These are phyloP conservation scores for Picochlorum sp. DNA, from an alignment of 139 green algal species.

Conservation along the genomic window DNA sequence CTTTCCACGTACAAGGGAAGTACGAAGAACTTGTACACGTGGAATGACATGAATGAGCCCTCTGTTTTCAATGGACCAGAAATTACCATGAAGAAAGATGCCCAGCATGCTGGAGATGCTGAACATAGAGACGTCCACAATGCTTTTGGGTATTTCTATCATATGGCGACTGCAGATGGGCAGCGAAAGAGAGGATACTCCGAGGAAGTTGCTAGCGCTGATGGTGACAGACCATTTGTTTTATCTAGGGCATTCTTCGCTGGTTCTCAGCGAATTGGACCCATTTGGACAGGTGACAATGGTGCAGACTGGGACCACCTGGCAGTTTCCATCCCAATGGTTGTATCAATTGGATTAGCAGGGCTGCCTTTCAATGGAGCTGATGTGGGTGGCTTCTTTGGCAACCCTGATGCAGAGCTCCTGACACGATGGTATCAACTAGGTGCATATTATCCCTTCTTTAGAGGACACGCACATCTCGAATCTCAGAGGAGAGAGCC, in stretches of 20 bases:
- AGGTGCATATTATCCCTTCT: slow-evolving; percentile 95
- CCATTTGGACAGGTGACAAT: slow-evolving; percentile 99
- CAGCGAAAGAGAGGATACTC: slow-evolving; percentile 33
- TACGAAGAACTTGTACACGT: slow-evolving; percentile 91
- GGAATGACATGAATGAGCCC: slow-evolving; percentile 99
- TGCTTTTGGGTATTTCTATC: slow-evolving; percentile 87
- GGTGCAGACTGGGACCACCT: slow-evolving; percentile 68
- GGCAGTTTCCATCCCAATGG: slow-evolving; percentile 83
- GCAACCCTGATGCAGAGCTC: slow-evolving; percentile 91
- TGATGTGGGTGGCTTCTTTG: slow-evolving; percentile 98
- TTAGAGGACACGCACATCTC: slow-evolving; percentile 91
- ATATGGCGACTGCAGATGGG: slow-evolving; percentile 64
- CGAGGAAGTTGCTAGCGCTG: slow-evolving; percentile 5
- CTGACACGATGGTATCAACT: slow-evolving; percentile 92
- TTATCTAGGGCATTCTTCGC: slow-evolving; percentile 92
- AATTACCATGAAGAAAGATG: slow-evolving; percentile 92
- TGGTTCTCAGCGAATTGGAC: slow-evolving; percentile 73
- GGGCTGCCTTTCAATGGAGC: slow-evolving; percentile 87
- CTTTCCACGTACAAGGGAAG: slow-evolving; percentile 73
- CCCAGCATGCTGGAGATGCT: slow-evolving; percentile 64
- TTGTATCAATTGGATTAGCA: slow-evolving; percentile 75
- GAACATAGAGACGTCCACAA: slow-evolving; percentile 98
- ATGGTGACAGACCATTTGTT: slow-evolving; percentile 92
- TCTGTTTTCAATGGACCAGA: slow-evolving; percentile 98
- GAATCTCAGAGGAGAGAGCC: slow-evolving; percentile 94